phyloP scores from a whole-genome alignment of 306 rosid genomes.

The Cyclanthera cordifolia region DNA sequence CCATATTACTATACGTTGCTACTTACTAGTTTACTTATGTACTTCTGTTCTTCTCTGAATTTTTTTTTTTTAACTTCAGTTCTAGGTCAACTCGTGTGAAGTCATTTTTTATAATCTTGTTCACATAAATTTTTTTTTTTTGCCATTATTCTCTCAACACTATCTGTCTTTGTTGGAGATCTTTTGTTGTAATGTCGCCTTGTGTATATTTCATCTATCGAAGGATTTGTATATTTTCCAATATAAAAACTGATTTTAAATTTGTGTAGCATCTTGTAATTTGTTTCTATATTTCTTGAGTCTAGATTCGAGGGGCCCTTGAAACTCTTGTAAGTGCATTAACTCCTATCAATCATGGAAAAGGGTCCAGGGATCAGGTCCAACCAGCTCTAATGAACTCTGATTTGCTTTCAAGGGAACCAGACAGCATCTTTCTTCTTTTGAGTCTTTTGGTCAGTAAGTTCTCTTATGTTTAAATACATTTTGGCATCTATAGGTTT shows the following conservation, averaged over 20 bases:
- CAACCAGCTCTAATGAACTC: constrained; percentile 76
- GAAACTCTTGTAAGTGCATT: constrained; percentile 83
- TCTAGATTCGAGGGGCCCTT: constrained; percentile 81
- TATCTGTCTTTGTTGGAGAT: not conserved
- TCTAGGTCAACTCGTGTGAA: not conserved
- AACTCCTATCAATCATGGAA: constrained; percentile 66
- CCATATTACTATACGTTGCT: not conserved
- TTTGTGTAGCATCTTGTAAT: not conserved
- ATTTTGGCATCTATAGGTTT: not conserved
- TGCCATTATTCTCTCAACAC: not conserved
- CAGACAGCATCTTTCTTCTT: constrained; percentile 76
- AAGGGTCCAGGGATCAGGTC: constrained; percentile 58
- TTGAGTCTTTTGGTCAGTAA: constrained; percentile 72
- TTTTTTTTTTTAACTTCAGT: too few species aligned
- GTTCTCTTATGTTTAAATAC: constrained; percentile 12
- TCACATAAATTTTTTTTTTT: not conserved
- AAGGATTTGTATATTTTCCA: not conserved
- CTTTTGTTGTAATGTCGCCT: not conserved
- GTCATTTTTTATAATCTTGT: not conserved
- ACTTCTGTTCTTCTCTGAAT: too few species aligned
- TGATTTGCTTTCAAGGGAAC: constrained; percentile 84
- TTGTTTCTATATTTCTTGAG: constrained; percentile 7
- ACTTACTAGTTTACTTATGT: not conserved
- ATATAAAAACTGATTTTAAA: not conserved
- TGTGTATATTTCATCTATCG: not conserved